A percentile compares a stretch with the other conserved stretches of the same genome.
phyloP scores from a whole-genome alignment of 169 alveolate genomes.

The Plasmodium fragile region DNA sequence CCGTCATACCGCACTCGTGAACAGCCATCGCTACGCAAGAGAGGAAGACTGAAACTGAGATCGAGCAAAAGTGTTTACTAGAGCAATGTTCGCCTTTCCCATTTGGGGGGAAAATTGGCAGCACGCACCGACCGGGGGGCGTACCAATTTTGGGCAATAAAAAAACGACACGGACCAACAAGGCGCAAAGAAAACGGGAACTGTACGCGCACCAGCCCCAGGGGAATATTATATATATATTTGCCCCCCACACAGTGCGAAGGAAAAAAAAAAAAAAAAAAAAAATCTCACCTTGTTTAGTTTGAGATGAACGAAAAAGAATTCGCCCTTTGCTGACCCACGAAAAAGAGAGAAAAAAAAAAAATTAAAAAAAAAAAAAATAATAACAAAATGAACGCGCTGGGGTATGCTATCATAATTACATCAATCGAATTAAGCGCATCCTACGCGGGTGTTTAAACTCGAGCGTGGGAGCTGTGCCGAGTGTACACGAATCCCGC shows the following conservation, averaged over 20 bases:
- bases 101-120: neutral
- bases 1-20: neutral
- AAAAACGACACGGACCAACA: neutral
- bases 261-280: neutral
- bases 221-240: no score
- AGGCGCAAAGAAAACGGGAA: neutral
- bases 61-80: neutral
- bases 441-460: neutral
- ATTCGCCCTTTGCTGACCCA: neutral
- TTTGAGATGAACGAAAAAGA: neutral
- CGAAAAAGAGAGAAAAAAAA: neutral
- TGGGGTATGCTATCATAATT: neutral
- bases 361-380: neutral
- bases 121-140: neutral
- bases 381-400: neutral
- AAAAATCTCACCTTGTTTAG: neutral
- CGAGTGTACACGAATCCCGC: neutral
- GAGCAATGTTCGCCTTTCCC: neutral
- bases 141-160: neutral
- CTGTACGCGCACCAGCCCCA: neutral
- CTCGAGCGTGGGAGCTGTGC: neutral
- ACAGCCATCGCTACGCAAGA: neutral
- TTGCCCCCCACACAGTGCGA: neutral
- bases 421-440: neutral
- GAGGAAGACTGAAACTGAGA: neutral